Conservation (phyloP, 2,329 filamentous ascomycete species). For the Trichoderma sp. region DNA sequence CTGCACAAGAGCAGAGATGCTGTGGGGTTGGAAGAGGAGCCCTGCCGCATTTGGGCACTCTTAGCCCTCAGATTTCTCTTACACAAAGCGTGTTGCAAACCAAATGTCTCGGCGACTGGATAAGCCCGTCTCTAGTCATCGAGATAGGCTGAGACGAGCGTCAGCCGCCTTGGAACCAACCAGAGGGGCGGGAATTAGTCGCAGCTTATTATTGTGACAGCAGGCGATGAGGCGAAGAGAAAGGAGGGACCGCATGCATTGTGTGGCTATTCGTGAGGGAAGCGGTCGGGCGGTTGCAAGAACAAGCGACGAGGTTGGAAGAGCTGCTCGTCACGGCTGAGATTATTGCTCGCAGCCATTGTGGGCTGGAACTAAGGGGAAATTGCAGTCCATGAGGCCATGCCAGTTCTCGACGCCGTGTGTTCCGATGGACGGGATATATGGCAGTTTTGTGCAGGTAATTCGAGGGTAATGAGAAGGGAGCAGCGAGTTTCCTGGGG, state of each 20-base stretch:
- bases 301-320: conserved; percentile 22
- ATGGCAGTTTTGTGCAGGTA: conserved; percentile 14
- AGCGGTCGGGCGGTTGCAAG: conserved; percentile 12
- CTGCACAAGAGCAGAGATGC: conserved; percentile 16
- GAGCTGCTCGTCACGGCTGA: conserved; percentile 8
- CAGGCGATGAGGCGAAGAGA: conserved; percentile 23
- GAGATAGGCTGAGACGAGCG: conserved; percentile 31
- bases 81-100: conserved; percentile 44
- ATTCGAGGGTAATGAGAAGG: conserved; percentile 24
- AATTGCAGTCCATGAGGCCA: conserved; percentile 4
- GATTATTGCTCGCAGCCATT: conserved; percentile 4
- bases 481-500: conserved; percentile 26
- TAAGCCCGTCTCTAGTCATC: conserved; percentile 32
- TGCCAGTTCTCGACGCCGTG: not conserved
- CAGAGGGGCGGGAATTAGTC: conserved; percentile 21
- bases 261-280: not conserved
- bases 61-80: conserved; percentile 42
- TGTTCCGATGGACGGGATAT: not conserved
- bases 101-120: conserved; percentile 34
- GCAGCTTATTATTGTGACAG: conserved; percentile 23
- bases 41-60: conserved; percentile 28
- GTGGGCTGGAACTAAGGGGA: not conserved
- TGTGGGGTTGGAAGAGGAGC: conserved; percentile 26
- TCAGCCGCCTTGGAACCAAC: conserved; percentile 32
- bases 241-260: conserved; percentile 12